Base-by-base conservation (phyloP, 306 rosid species). In the Comarum palustre region DNA sequence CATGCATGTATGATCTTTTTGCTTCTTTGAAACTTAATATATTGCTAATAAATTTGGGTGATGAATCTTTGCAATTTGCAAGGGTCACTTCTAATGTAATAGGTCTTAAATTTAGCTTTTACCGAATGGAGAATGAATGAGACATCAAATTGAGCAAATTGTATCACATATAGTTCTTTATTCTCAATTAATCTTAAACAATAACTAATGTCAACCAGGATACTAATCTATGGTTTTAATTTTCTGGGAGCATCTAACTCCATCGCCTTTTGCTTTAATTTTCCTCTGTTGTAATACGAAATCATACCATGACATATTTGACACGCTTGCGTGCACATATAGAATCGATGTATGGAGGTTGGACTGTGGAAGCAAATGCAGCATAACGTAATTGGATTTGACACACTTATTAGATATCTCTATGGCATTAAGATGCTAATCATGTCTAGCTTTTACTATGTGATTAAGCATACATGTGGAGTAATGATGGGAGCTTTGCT, bases 11-110 rank as follows among this genome's bases (percentile, higher is more conserved):
- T 43, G 68, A 19, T 36, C 29, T 4, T 63, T 5, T 65, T 5
- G 50, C 51, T 64, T 3, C 50, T 41, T 65, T 66, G 27, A 20
- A 66, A 22, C 38, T 42, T 22, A 66, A 22, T 9, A 14, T 66
- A 43, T 6, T 25, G 4, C 9, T 51, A 34, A 2, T 34, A 69
- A 51, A 51, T 27, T 36, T 13, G 63, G 16, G 41, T 13, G 39
- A 70, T 36, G 43, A 70, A 32, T 50, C 31, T 69, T 32, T 3
- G 62, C 61, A 69, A 50, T 69, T 48, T 50, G 72, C 6, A 68
- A 68, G 29, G 42, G 42, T 31, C 73, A 68, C 42, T 68, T 68
- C 15, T 31, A 59, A 25, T 51, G 45, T 41, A 47, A 47, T 55
- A 2, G 38, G 64, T 27, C 16, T 25, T 29, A 31, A 5, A 29